Conservation (phyloP, 2,329 filamentous ascomycete species). For the Alternaria rosae region DNA sequence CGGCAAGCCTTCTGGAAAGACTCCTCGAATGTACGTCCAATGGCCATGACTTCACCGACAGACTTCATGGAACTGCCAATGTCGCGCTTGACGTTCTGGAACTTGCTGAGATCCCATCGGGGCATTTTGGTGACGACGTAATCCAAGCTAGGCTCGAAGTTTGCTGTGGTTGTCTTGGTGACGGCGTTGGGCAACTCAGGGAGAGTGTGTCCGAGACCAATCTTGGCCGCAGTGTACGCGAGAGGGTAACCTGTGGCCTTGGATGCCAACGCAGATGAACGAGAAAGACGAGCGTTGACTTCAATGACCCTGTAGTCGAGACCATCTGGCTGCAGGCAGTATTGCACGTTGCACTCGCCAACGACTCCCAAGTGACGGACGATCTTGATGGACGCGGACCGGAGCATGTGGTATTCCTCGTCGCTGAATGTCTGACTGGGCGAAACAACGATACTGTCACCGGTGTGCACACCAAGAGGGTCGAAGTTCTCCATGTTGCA, state of each 20-base stretch:
- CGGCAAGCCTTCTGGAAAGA: conserved; percentile 99
- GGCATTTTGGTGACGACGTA: conserved; percentile 99
- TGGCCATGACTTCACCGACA: conserved; percentile 98
- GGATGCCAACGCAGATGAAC: conserved; percentile 94
- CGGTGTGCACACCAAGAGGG: conserved; percentile 95
- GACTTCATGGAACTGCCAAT: conserved; percentile 99
- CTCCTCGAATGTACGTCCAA: conserved; percentile 97
- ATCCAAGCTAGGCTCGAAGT: conserved; percentile 96
- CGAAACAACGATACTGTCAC: conserved; percentile 97
- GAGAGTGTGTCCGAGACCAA: conserved; percentile 92
- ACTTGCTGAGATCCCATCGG: conserved; percentile 97
- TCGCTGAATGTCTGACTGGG: conserved; percentile 96
- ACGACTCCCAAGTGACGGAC: conserved; percentile 96
- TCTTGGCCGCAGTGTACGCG: conserved; percentile 97
- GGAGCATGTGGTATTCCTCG: conserved; percentile 99
- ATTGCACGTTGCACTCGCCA: conserved; percentile 98
- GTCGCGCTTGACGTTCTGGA: conserved; percentile 97
- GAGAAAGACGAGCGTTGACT: conserved; percentile 97
- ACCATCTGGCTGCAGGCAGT: conserved; percentile 93
- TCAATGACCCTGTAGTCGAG: conserved; percentile 99
- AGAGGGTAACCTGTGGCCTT: conserved; percentile 98
- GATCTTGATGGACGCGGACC: conserved; percentile 96
- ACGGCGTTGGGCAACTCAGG: conserved; percentile 97
- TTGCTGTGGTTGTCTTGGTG: conserved; percentile 97
- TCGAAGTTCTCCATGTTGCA: conserved; percentile 99